phyloP scores from a whole-genome alignment of 1,284 basidiomycete genomes.

The Xanthoconium separans region DNA sequence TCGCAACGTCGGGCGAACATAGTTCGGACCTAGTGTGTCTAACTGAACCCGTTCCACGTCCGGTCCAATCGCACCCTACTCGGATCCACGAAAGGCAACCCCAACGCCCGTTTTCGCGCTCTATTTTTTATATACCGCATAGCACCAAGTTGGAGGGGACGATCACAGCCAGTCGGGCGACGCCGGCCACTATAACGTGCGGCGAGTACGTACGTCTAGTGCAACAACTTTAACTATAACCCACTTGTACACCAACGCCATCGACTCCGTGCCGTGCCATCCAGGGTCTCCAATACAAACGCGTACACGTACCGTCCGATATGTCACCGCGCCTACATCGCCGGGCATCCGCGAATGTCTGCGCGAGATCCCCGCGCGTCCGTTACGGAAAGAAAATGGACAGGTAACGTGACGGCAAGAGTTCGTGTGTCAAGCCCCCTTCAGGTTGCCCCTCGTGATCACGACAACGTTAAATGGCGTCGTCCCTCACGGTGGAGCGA shows the following conservation, averaged over 20 bases:
- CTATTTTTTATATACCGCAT: not conserved
- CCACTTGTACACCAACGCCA: too few relatives aligned
- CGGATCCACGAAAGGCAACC: not conserved
- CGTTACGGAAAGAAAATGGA: slow-evolving; percentile 12
- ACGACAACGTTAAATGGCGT: slow-evolving; percentile 1
- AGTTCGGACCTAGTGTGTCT: not conserved
- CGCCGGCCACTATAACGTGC: not conserved
- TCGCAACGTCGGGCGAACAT: too few relatives aligned
- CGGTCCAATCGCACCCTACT: not conserved
- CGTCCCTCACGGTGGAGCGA: slow-evolving; percentile 10
- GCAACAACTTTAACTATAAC: not conserved
- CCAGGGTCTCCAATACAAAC: not conserved
- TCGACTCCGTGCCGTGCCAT: too few relatives aligned
- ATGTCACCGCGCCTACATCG: slow-evolving; percentile 6
- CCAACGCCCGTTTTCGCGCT: not conserved
- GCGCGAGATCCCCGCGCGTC: slow-evolving; percentile 29
- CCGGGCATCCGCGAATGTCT: slow-evolving; percentile 12
- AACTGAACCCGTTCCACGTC: not conserved
- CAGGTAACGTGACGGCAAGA: slow-evolving; percentile 11
- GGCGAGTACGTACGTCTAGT: not conserved
- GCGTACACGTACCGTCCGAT: not conserved
- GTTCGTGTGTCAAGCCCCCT: not conserved
- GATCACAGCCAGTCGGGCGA: not conserved
- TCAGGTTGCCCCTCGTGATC: not conserved
- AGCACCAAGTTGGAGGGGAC: not conserved